These are phyloP conservation scores for Yarrowia deformans DNA, from an alignment of 805 yeast species.

Conservation along the genomic window DNA sequence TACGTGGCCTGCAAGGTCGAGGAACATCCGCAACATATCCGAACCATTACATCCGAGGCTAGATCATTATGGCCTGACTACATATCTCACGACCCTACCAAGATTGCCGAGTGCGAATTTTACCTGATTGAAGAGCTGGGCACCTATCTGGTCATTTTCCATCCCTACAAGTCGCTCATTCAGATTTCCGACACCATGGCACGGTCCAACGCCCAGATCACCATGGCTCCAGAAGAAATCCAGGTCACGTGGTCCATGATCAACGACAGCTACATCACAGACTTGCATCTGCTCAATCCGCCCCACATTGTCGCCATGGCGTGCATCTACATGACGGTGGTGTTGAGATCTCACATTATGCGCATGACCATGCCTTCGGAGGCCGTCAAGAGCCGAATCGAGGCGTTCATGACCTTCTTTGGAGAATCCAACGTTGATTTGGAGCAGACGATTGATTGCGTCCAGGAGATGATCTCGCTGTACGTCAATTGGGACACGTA, in stretches of 20 bases:
- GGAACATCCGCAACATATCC: constrained; percentile 92
- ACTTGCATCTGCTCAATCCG: constrained; percentile 79
- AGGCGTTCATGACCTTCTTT: constrained; percentile 67
- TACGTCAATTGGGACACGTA: constrained; percentile 90
- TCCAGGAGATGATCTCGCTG: constrained; percentile 81
- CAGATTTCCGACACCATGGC: constrained; percentile 59
- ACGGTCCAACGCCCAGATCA: constrained; percentile 55
- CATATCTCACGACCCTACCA: constrained; percentile 88
- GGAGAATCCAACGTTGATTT: constrained; percentile 80
- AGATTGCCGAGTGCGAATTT: constrained; percentile 94
- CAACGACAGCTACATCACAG: constrained; percentile 89
- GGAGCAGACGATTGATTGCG: constrained; percentile 77
- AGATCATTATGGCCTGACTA: constrained; percentile 93
- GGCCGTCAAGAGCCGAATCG: constrained; percentile 55
- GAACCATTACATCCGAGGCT: constrained; percentile 84
- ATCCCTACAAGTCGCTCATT: constrained; percentile 53
- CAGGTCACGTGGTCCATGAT: constrained; percentile 90
- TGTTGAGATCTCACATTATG: constrained; percentile 54
- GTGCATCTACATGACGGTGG: constrained; percentile 78
- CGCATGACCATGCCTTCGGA: constrained; percentile 50
- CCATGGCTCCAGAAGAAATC: constrained; percentile 59
- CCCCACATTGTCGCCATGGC: constrained; percentile 89
- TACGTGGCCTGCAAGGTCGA: constrained; percentile 93
- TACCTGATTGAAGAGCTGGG: constrained; percentile 85
- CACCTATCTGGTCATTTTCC: constrained; percentile 53